Base-by-base conservation (phyloP, 345 rosid genomes). In the Euclidium syriacum region DNA sequence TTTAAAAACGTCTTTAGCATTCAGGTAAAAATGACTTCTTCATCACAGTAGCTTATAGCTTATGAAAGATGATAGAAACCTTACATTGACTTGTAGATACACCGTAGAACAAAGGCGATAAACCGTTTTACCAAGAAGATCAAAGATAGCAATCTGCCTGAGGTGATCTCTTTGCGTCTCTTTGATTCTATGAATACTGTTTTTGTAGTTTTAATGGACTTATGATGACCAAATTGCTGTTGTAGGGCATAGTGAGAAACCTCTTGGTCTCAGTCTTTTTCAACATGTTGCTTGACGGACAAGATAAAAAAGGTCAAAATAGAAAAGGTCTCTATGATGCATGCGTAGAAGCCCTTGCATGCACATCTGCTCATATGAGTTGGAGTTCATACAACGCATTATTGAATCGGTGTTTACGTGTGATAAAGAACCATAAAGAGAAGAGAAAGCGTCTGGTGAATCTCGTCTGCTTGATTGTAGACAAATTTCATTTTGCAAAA, bases 91-190 rank as follows among this genome's bases (percentile, higher is more conserved):
- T 57, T 81, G 67, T 81, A 94, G 99, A 83, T 68, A 58, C 92
- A 85, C 52, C 90, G 91, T 71, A 83, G 85, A 77, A 82, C 81
- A 24, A 85, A 71, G 76, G 96, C 97, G 48, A 67, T 94, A n/a
- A 27, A 52, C 12, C 95, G 91, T 32, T 94, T 90, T 59, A 51
- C 72, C 34, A 81, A 73, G 64, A 70, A 80, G 64, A 65, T 84
- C 43, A 76, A 73, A 70, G 73, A 67, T 47, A 70, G 59, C 59
- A 69, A 35, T 35, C 64, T 83, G 62, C 74, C 96, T 2, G 79
- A 79, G 91, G 98, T 88, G 67, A 40, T 63, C 70, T 14, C 47
- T 15, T 24, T 49, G 24, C 24, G 32, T n/a, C n/a, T n/a, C 16
- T 39, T 58, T 41, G n/a, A n/a, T n/a, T n/a, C n/a, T n/a, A n/a